Conservation (phyloP, 352 stramenopile genomes). For the Pythium dissotocum region DNA sequence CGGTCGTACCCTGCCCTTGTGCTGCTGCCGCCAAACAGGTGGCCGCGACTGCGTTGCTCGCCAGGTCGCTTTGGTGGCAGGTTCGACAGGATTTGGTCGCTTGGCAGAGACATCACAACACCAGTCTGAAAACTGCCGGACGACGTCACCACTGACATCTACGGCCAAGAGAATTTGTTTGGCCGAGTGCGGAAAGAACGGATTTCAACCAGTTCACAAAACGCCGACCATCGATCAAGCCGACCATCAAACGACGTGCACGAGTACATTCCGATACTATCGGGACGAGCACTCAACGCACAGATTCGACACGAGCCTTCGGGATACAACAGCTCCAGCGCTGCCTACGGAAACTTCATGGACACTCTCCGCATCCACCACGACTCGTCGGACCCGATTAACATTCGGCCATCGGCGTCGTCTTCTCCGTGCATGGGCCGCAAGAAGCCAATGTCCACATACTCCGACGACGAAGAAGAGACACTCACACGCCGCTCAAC, state of each 20-base stretch:
- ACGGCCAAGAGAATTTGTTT: conserved; percentile 2
- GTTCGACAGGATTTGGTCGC: neutral
- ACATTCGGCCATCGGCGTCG: conserved; percentile 21
- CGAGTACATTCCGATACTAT: neutral
- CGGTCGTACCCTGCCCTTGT: conserved; percentile 18
- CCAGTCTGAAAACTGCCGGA: neutral
- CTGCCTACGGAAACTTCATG: conserved; percentile 24
- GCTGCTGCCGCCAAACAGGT: conserved; percentile 18
- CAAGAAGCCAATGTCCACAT: conserved; percentile 9
- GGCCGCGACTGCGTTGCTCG: conserved; percentile 5
- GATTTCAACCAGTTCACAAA: neutral
- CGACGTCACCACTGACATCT: conserved; percentile 2
- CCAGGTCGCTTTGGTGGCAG: conserved; percentile 3
- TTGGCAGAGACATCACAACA: neutral
- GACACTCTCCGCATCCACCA: conserved; percentile 27
- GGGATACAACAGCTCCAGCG: neutral
- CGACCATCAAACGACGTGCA: neutral
- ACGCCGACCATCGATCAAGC: neutral
- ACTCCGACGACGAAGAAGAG: conserved; percentile 18
- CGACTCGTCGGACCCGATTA: conserved; percentile 25
- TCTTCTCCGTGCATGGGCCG: conserved; percentile 21
- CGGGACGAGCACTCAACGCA: neutral
- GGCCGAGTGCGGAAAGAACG: neutral
- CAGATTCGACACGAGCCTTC: conserved; percentile 1
- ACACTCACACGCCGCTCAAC: conserved; percentile 10